Evolutionary conservation across 1,139 yeast genomes (phyloP), one percentile per base, ranked within the genome.

Genomic region (Suhomyces bribrorum): DNA sequence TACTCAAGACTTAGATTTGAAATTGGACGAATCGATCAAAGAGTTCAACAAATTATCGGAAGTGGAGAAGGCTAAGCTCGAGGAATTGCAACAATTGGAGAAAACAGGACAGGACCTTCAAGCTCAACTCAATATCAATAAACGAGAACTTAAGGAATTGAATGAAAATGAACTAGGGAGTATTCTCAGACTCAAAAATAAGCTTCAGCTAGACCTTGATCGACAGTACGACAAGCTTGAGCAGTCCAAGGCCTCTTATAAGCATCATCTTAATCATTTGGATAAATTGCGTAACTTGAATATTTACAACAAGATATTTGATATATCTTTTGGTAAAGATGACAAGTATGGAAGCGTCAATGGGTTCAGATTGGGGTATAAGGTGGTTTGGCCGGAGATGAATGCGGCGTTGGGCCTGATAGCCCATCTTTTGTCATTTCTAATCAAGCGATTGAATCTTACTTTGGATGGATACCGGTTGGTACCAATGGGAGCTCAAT

Each of bases 391-490:
- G 95, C 80, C 87, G 36, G 98, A 92, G 52, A 81, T 89, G 29
- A 92, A 90, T 56, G 94, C 95, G 1, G 97, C 96, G 0, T 66
- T 92, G 58, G 98, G 98, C 0, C 96, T 90, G 52, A 67, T 90
- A 2, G 76, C 87, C 4, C 60, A 89, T 14, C 61, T 90, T 15
- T 59, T 90, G 29, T 74, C 83, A 0, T 86, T 94, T 5, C 71
- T 90, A 4, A 64, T 77, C 3, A 70, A 77, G 18, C 68, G 84
- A 41, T 67, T 89, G 27, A 69, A 77, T 13, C 61, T 86, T 20
- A 69, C 72, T 27, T 57, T 88, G 6, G 64, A 65, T 0, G 78
- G 79, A 5, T 90, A 86, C 57, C 77, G 75, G 44, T 61, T 90
- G 15, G 75, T 82, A 15, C 96, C 97, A 0, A 68, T 86, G 73